A percentile compares a stretch with the other conserved stretches of the same genome.
Evolutionary conservation across 2,329 filamentous ascomycete genomes (phyloP).

Genomic region (Didymella arachidicola): DNA sequence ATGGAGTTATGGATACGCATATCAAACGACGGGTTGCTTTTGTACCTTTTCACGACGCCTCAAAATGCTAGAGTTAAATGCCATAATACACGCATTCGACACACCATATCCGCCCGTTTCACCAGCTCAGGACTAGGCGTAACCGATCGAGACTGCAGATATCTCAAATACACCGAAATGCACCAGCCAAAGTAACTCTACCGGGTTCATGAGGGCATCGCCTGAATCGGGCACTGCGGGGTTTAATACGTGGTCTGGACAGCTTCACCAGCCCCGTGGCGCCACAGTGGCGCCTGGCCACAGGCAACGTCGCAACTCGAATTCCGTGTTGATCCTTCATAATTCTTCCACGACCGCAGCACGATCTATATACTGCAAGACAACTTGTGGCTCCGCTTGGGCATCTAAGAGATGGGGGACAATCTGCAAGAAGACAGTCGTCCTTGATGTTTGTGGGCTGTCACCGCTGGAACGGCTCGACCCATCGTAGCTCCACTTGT

Average conservation of each 20-base stretch:
- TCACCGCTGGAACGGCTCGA: constrained; percentile 14
- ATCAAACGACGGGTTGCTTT: constrained; percentile 6
- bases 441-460: not conserved
- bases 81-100: not conserved
- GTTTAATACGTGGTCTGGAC: constrained; percentile 10
- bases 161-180: not conserved
- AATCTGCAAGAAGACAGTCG: not conserved
- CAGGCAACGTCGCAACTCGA: constrained; percentile 7
- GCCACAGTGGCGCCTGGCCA: constrained; percentile 7
- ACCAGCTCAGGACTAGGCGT: not conserved
- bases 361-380: too few species aligned
- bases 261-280: constrained; percentile 5
- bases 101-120: not conserved
- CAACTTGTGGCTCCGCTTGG: too few species aligned
- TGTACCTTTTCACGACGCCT: not conserved
- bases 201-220: not conserved
- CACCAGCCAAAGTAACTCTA: not conserved
- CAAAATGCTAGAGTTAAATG: not conserved
- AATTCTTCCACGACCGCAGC: not conserved
- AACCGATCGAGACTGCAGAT: not conserved
- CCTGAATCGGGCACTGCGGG: constrained; percentile 1
- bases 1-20: constrained; percentile 7
- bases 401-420: too few species aligned
- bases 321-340: constrained; percentile 12
- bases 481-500: constrained; percentile 20